These are phyloP conservation scores for Populus deltoides DNA, from an alignment of 345 rosid genomes.

Conservation along the genomic window DNA sequence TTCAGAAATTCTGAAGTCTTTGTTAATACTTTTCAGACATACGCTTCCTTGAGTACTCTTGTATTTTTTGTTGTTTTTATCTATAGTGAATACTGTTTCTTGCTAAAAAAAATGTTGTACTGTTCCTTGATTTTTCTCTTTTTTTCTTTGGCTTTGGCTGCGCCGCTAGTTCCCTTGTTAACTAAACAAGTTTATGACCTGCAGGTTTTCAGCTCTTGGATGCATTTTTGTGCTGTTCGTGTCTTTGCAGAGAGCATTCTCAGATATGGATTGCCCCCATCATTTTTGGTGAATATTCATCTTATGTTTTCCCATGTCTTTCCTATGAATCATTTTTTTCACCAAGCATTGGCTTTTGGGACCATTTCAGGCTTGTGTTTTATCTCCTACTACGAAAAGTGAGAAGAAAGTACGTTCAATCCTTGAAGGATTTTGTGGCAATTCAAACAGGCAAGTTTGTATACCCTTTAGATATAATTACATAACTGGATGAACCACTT, in stretches of 20 bases:
- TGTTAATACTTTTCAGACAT: background rate
- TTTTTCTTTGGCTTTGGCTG: background rate
- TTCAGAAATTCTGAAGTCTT: background rate
- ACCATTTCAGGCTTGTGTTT: constrained; percentile 71
- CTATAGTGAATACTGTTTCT: background rate
- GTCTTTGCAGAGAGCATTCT: constrained; percentile 89
- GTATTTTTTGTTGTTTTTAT: background rate
- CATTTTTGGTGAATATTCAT: constrained; percentile 69
- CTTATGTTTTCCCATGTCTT: background rate
- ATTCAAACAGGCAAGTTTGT: constrained; percentile 66
- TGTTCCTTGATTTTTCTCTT: no score
- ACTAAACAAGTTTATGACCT: constrained; percentile 13
- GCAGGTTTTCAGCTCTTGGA: constrained; percentile 98
- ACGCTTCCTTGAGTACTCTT: background rate
- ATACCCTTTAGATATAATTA: background rate
- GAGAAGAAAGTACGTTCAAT: constrained; percentile 95
- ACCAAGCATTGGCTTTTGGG: constrained; percentile 18
- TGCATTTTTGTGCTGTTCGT: constrained; percentile 99
- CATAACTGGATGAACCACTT: background rate
- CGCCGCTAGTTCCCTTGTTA: background rate
- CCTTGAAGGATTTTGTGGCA: constrained; percentile 75
- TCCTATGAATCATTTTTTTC: constrained; percentile 7
- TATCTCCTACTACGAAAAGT: constrained; percentile 71
- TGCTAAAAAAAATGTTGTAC: background rate
- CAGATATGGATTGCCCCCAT: constrained; percentile 96